Conservation (phyloP, 352 stramenopile species). For the Thraustochytrium sp. region DNA sequence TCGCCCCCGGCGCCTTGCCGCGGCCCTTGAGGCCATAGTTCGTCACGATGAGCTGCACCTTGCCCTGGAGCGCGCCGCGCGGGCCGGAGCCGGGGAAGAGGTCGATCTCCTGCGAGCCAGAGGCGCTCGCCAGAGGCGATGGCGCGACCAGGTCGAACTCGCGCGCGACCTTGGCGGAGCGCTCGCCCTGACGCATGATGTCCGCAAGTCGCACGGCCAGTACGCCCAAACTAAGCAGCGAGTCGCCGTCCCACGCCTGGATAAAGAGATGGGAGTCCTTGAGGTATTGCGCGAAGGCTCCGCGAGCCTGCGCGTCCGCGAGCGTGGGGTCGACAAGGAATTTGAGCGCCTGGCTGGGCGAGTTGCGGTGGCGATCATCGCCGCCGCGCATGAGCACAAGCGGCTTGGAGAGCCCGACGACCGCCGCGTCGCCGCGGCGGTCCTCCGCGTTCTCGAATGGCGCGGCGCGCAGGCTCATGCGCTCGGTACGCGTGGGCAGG, state of each 20-base stretch:
- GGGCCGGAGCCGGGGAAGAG: slow-evolving; percentile 40
- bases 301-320: slow-evolving; percentile 62
- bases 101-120: slow-evolving; percentile 42
- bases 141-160: slow-evolving; percentile 60
- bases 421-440: not conserved
- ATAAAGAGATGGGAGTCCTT: slow-evolving; percentile 72
- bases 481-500: slow-evolving; percentile 73
- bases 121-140: not conserved
- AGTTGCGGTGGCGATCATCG: slow-evolving; percentile 36
- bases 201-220: slow-evolving; percentile 71
- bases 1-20: not conserved
- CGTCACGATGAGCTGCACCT: slow-evolving; percentile 74
- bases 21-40: slow-evolving; percentile 64
- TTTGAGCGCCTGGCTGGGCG: slow-evolving; percentile 54
- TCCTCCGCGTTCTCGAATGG: not conserved
- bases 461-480: slow-evolving; percentile 52
- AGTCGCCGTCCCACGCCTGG: slow-evolving; percentile 86
- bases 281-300: slow-evolving; percentile 75
- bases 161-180: slow-evolving; percentile 75
- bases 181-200: slow-evolving; percentile 76
- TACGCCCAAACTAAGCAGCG: slow-evolving; percentile 74
- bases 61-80: slow-evolving; percentile 54
- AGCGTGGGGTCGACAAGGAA: slow-evolving; percentile 56
- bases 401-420: not conserved
- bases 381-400: not conserved